Evolutionary conservation across 2,329 filamentous ascomycete genomes (phyloP), one percentile per base, ranked within the genome.

Genomic region (Fonsecaea pugnacius): DNA sequence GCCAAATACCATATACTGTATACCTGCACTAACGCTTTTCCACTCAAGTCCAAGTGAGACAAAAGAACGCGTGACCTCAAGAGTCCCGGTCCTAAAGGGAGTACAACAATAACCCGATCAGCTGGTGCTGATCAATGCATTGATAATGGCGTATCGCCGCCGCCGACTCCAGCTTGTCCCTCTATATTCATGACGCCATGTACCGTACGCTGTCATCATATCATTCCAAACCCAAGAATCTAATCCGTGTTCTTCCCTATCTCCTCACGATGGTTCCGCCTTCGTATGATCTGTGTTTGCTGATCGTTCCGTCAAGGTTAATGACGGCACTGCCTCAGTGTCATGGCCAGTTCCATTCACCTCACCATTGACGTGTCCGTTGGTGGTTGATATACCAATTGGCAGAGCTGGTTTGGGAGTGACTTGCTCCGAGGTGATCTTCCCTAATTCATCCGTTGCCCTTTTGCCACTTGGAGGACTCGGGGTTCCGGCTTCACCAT

Each of bases 361-460:
- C 30, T 33, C 24, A 7, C 58, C 54, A 43, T 65, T 60, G 6
- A 36, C 43, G 18, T 60, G 50, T 12, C 64, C 64, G 30, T 66
- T 65, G 35, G 53, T 40, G 33, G 43, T 18, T 51, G 21, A 54
- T 35, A 14, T 46, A n/a, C 40, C 48, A 12, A 55, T 35, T 32
- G 51, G 12, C 7, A 58, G 30, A 9, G 30, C 14, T 4, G 55
- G 40, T 48, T 62, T 67, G n/a, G 63, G 62, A 27, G 46, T 50
- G 6, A 67, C 43, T 1, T 64, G 54, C 8, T 71, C 69, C 10
- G 35, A 63, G 59, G 60, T 67, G 21, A 67, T 60, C 43, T 67
- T 67, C n/a, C 66, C 70, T 27, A 67, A 35, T 40, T 67, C 61
- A 16, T 68, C 67, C n/a, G 60, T 68, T 57, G 64, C 67, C 32